Conservation (phyloP, 345 rosid species). For the Microthlaspi erraticum region DNA sequence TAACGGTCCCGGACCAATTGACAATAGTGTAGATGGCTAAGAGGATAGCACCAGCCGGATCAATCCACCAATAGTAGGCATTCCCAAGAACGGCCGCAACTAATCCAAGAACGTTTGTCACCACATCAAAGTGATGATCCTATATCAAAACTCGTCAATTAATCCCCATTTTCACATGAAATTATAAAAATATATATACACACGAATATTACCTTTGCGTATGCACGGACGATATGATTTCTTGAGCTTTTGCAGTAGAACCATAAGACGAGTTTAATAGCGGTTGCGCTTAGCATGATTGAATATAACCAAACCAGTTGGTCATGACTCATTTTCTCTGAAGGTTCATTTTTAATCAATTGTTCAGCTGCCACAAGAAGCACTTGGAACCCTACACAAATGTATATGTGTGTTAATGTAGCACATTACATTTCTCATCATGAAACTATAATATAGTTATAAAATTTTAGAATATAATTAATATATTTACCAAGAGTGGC, state of each 20-base stretch:
- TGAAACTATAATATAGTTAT: not conserved
- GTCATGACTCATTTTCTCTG: conserved; percentile 52
- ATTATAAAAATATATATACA: not conserved
- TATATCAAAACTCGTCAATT: conserved; percentile 36
- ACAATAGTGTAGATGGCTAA: conserved; percentile 87
- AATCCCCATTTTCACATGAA: not conserved
- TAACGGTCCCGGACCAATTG: conserved; percentile 88
- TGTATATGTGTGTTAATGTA: not conserved
- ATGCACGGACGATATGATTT: conserved; percentile 87
- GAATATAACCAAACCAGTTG: conserved; percentile 71
- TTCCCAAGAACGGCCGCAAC: conserved; percentile 85
- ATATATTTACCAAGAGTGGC: conserved; percentile 80
- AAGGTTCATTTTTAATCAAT: conserved; percentile 52
- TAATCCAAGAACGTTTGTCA: conserved; percentile 85
- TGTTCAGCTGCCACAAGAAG: conserved; percentile 74
- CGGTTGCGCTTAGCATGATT: conserved; percentile 85
- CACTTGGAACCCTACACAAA: conserved; percentile 73
- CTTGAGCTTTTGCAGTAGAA: conserved; percentile 79
- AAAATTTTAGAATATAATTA: not conserved
- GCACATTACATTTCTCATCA: conserved; percentile 6
- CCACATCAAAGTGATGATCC: conserved; percentile 94
- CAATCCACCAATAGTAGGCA: conserved; percentile 85
- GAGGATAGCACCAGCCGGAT: conserved; percentile 79
- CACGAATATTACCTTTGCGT: conserved; percentile 62
- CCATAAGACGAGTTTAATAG: conserved; percentile 81